Conservation (phyloP, 805 yeast genomes). For the Zygosaccharomyces bailii region DNA sequence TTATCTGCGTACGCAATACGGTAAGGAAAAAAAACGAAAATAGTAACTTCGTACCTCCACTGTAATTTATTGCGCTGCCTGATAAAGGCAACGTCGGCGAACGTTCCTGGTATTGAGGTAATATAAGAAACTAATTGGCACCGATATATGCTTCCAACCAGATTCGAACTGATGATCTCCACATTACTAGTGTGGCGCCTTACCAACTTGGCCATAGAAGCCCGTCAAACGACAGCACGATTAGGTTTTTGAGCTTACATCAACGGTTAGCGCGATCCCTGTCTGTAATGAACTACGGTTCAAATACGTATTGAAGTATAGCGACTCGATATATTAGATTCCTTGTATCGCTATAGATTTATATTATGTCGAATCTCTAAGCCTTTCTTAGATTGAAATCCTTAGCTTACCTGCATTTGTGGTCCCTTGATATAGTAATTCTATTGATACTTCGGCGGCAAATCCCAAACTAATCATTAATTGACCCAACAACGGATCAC, state of each 20-base stretch:
- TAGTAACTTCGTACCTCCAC: too few relatives aligned
- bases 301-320: too few relatives aligned
- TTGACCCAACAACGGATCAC: too few relatives aligned
- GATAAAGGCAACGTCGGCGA: too few relatives aligned
- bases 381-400: not conserved
- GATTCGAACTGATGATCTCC: constrained; percentile 80
- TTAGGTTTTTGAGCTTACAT: not conserved
- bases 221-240: constrained; percentile 19
- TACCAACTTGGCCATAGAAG: constrained; percentile 69
- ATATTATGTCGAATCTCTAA: not conserved
- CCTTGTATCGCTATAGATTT: not conserved
- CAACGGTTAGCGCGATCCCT: not conserved
- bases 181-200: constrained; percentile 90
- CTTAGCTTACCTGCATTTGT: too few relatives aligned
- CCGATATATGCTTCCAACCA: constrained; percentile 55
- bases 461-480: too few relatives aligned
- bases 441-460: too few relatives aligned
- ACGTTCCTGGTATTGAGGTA: too few relatives aligned
- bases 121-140: constrained; percentile 17
- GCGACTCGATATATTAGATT: not conserved
- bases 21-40: not conserved
- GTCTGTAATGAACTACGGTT: not conserved
- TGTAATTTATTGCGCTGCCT: too few relatives aligned
- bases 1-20: too few relatives aligned
- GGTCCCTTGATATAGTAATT: too few relatives aligned